Conservation (phyloP, 2,329 filamentous ascomycete genomes). For the Xylariomycetidae sp. region DNA sequence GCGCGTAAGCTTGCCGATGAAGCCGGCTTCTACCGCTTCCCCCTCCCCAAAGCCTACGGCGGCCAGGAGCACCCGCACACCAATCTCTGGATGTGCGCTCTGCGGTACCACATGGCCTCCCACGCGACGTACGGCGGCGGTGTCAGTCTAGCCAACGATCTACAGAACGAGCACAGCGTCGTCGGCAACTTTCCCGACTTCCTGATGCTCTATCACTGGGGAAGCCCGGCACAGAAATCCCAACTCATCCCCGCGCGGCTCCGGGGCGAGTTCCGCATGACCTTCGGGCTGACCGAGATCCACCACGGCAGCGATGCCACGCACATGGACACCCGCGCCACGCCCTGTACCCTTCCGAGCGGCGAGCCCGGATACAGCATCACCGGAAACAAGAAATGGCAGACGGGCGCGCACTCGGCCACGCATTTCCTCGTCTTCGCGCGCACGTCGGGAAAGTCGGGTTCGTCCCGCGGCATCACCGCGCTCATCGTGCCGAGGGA, state of each 20-base stretch:
- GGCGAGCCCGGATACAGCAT: slow-evolving; percentile 43
- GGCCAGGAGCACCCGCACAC: slow-evolving; percentile 35
- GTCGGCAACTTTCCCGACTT: slow-evolving; percentile 60
- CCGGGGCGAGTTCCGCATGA: slow-evolving; percentile 48
- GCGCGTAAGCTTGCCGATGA: slow-evolving; percentile 48
- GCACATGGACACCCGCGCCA: slow-evolving; percentile 53
- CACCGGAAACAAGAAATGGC: slow-evolving; percentile 60
- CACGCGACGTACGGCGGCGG: slow-evolving; percentile 43
- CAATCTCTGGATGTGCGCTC: slow-evolving; percentile 61
- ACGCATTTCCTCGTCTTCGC: slow-evolving; percentile 61
- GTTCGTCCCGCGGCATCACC: slow-evolving; percentile 52
- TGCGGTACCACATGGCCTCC: slow-evolving; percentile 54
- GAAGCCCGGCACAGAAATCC: slow-evolving; percentile 47
- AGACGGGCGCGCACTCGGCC: slow-evolving; percentile 57
- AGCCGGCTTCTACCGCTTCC: slow-evolving; percentile 57
- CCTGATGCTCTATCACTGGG: slow-evolving; percentile 59
- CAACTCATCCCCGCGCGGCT: slow-evolving; percentile 50
- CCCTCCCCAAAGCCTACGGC: slow-evolving; percentile 42
- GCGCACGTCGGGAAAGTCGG: slow-evolving; percentile 48
- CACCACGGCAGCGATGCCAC: slow-evolving; percentile 60
- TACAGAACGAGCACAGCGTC: slow-evolving; percentile 60
- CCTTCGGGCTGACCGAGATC: slow-evolving; percentile 59
- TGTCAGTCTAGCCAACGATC: slow-evolving; percentile 56
- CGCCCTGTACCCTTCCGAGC: slow-evolving; percentile 34
- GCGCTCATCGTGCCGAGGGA: slow-evolving; percentile 55